These are phyloP conservation scores for Saccharomyces hybrid DNA, from an alignment of 1,139 yeast genomes.

Conservation along the genomic window DNA sequence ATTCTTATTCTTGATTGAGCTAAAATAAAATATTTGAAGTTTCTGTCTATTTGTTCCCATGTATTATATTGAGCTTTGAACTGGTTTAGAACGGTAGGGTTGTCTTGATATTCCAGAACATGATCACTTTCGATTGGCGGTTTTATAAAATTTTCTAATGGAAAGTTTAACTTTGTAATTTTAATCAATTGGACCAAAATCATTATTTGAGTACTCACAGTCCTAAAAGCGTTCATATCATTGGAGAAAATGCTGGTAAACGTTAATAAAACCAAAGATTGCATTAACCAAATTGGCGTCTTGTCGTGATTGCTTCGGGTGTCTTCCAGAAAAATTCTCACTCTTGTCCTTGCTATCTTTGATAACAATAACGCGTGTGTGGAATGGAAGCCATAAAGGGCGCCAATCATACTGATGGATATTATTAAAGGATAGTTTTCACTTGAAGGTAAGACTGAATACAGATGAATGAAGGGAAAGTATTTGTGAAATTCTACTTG, in stretches of 20 bases:
- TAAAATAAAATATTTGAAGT: slow-evolving; percentile 67
- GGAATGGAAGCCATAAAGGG: slow-evolving; percentile 76
- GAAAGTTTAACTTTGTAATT: slow-evolving; percentile 66
- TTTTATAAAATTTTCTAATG: slow-evolving; percentile 52
- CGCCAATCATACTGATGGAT: slow-evolving; percentile 85
- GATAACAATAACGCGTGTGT: slow-evolving; percentile 68
- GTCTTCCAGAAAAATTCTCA: slow-evolving; percentile 67
- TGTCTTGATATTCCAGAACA: slow-evolving; percentile 30
- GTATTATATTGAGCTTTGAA: slow-evolving; percentile 29
- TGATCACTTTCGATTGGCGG: slow-evolving; percentile 45
- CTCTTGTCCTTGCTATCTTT: slow-evolving; percentile 70
- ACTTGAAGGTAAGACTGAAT: slow-evolving; percentile 51
- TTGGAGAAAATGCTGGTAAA: slow-evolving; percentile 78
- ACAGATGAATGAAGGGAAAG: slow-evolving; percentile 77
- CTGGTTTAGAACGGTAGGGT: slow-evolving; percentile 32
- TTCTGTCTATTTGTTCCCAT: slow-evolving; percentile 39
- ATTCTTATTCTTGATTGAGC: slow-evolving; percentile 86
- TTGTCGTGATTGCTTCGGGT: slow-evolving; percentile 49
- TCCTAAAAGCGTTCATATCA: slow-evolving; percentile 62
- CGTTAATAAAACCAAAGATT: slow-evolving; percentile 71
- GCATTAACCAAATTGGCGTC: slow-evolving; percentile 85
- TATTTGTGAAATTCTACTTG: slow-evolving; percentile 70
- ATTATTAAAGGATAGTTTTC: slow-evolving; percentile 70
- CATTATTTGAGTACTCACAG: slow-evolving; percentile 67
- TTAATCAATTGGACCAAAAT: slow-evolving; percentile 74